These are phyloP conservation scores for Raffaelea ambrosiae DNA, from an alignment of 2,329 filamentous ascomycete genomes.

Conservation along the genomic window DNA sequence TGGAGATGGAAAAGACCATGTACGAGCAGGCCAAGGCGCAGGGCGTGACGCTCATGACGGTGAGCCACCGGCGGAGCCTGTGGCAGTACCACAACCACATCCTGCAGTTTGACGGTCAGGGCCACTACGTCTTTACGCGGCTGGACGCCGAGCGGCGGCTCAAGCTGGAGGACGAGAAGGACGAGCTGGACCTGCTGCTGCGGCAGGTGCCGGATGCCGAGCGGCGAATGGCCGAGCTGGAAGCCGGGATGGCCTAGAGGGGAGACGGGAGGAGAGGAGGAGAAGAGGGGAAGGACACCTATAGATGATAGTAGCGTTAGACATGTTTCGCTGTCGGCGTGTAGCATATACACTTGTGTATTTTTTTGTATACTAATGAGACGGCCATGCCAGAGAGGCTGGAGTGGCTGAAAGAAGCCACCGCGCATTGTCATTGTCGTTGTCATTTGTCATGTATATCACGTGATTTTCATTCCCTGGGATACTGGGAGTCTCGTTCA, in stretches of 20 bases:
- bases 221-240: slow-evolving; percentile 74
- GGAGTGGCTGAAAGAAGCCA: too few relatives aligned
- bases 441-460: too few relatives aligned
- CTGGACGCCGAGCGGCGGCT: slow-evolving; percentile 82
- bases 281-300: too few relatives aligned
- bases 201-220: slow-evolving; percentile 83
- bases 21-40: slow-evolving; percentile 91
- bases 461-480: too few relatives aligned
- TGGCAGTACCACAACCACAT: slow-evolving; percentile 97
- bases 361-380: too few relatives aligned
- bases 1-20: slow-evolving; percentile 92
- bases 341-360: too few relatives aligned
- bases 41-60: slow-evolving; percentile 94
- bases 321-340: too few relatives aligned
- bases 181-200: slow-evolving; percentile 80
- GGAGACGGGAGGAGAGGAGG: background rate
- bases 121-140: slow-evolving; percentile 79
- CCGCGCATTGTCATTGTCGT: too few relatives aligned
- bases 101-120: slow-evolving; percentile 93
- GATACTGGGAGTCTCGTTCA: too few relatives aligned
- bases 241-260: slow-evolving; percentile 25
- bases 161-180: slow-evolving; percentile 88
- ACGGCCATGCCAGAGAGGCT: too few relatives aligned
- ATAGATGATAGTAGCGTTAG: too few relatives aligned
- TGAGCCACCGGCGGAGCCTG: slow-evolving; percentile 79